Conservation (phyloP, 2,329 filamentous ascomycete genomes). For the Exophiala sideris region DNA sequence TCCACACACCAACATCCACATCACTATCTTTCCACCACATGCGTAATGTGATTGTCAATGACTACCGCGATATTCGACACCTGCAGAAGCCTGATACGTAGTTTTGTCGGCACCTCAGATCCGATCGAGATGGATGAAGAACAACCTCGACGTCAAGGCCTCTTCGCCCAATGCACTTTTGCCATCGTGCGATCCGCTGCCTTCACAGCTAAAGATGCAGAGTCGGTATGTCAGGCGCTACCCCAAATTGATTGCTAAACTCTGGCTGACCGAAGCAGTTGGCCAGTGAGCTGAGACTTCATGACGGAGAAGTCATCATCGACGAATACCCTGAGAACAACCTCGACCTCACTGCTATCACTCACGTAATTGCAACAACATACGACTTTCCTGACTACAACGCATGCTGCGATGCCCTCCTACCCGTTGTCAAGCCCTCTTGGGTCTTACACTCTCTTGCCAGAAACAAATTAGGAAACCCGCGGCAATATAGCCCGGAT, state of each 20-base stretch:
- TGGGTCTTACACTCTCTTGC: constrained; percentile 74
- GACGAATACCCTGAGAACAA: constrained; percentile 38
- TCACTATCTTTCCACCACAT: background rate
- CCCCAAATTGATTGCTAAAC: constrained; percentile 10
- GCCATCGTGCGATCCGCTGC: constrained; percentile 44
- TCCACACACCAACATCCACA: background rate
- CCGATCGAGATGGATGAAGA: constrained; percentile 15
- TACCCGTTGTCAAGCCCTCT: constrained; percentile 75
- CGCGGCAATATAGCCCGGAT: constrained; percentile 85
- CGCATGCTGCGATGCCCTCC: constrained; percentile 69
- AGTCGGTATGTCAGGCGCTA: constrained; percentile 36
- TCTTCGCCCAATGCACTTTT: constrained; percentile 47
- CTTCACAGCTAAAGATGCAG: constrained; percentile 38
- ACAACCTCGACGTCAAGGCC: constrained; percentile 14
- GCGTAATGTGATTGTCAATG: constrained; percentile 7
- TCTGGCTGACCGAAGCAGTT: constrained; percentile 36
- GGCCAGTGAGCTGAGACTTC: constrained; percentile 43
- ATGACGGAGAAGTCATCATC: constrained; percentile 49
- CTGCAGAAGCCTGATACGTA: constrained; percentile 15
- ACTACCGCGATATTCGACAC: constrained; percentile 9
- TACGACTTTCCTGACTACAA: constrained; percentile 90
- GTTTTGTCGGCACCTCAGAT: constrained; percentile 12
- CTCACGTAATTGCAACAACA: constrained; percentile 69
- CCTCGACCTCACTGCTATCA: constrained; percentile 35
- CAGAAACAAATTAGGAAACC: constrained; percentile 68